A percentile compares a stretch with the other conserved stretches of the same genome.
These are phyloP conservation scores for Fusarium buharicum DNA, from an alignment of 2,329 filamentous ascomycete species.

Conservation along the genomic window DNA sequence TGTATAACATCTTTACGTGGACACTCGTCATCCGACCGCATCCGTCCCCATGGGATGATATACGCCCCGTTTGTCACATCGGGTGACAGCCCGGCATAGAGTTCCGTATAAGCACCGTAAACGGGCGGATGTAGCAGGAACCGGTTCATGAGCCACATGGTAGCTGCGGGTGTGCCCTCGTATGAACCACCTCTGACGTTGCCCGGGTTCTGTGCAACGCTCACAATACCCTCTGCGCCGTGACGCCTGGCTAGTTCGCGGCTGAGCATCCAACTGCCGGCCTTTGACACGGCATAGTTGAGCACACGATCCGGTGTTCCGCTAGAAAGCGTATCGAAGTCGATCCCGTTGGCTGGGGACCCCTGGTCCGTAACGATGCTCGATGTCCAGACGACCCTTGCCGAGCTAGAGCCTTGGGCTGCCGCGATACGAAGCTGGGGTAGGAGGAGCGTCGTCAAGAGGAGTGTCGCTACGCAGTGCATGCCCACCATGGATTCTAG, in stretches of 20 bases:
- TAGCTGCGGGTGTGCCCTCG: conserved; percentile 17
- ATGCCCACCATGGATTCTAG: conserved; percentile 50
- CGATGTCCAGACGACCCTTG: conserved; percentile 48
- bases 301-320: conserved; percentile 37
- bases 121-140: conserved; percentile 45
- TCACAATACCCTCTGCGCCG: conserved; percentile 42
- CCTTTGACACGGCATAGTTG: conserved; percentile 51
- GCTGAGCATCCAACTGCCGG: conserved; percentile 49
- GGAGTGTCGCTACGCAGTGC: conserved; percentile 50
- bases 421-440: conserved; percentile 49
- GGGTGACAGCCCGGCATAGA: conserved; percentile 53
- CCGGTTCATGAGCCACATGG: conserved; percentile 40
- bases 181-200: conserved; percentile 47
- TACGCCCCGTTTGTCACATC: conserved; percentile 50
- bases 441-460: conserved; percentile 50
- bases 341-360: conserved; percentile 44
- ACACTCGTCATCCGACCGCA: conserved; percentile 30
- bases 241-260: conserved; percentile 47
- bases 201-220: conserved; percentile 50
- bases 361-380: conserved; percentile 46
- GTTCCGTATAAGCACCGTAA: conserved; percentile 54
- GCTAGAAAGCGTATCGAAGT: conserved; percentile 41
- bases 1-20: conserved; percentile 45
- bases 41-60: conserved; percentile 47
- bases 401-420: conserved; percentile 28